Conservation (phyloP, 2,329 filamentous ascomycete genomes). For the Pseudocercospora macadamiae region DNA sequence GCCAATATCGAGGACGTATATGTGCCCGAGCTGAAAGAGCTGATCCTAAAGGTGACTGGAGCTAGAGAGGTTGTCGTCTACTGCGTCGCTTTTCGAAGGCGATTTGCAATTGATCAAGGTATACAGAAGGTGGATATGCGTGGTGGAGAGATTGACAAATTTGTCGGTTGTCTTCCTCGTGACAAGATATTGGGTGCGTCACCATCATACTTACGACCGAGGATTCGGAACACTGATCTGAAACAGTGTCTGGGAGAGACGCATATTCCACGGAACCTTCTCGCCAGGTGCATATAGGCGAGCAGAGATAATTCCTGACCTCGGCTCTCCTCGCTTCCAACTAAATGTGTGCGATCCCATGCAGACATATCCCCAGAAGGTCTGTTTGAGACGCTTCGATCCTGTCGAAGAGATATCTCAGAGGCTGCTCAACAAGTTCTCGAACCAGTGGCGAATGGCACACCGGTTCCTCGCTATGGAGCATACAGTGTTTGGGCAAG, state of each 20-base stretch:
- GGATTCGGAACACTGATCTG: background rate
- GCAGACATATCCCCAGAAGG: background rate
- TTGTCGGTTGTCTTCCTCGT: background rate
- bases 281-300: conserved; percentile 2
- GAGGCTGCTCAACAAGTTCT: background rate
- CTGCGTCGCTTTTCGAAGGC: background rate
- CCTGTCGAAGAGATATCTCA: conserved; percentile 6
- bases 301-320: no score
- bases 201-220: background rate
- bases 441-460: background rate
- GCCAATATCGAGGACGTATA: conserved; percentile 3
- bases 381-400: background rate
- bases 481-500: conserved; percentile 9
- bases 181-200: background rate
- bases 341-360: no score
- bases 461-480: background rate
- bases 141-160: background rate
- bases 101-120: background rate
- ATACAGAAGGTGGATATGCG: background rate
- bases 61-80: background rate
- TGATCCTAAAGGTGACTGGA: conserved; percentile 1
- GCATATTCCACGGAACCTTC: background rate
- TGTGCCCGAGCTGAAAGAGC: background rate
- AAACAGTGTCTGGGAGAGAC: background rate
- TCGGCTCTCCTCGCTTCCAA: no score